Evolutionary conservation across 164 flowering plant genomes (phyloP), one percentile per base, ranked within the genome.

Genomic region (Akebia trifoliata): DNA sequence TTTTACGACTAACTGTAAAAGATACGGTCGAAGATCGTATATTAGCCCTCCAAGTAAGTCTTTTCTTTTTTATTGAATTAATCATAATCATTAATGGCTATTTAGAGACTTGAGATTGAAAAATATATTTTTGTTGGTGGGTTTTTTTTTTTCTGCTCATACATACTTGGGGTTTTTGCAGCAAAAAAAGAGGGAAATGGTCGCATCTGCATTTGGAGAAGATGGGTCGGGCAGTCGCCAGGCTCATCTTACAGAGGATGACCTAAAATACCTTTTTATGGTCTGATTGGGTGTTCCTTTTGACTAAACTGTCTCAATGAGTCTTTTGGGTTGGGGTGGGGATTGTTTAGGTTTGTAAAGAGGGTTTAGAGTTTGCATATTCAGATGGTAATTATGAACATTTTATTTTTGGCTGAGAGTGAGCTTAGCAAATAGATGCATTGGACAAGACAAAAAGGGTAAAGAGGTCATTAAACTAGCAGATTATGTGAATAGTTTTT

Each of bases 11-110:
- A 46, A 91, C 97, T 29, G 96, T 91, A 51, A 86, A 80, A 69
- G 90, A 88, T 67, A 91, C 97, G 20, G 97, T 91, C 51, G 97
- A 91, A 73, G 97, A 91, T 69, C 90, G 97, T 6, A 91, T 91
- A 58, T 76, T 91, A 71, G 92, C 94, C 32, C 86, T 91, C 34
- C 97, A 90, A 90, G 97, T 90, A 72, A 21, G 4, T 17, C 17
- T n/a, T 10, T 32, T 24, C 12, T 22, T 44, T 53, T 4, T 37
- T 7, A 12, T 63, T 44, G 26, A 12, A 20, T 18, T 24, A 15
- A 26, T 28, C 4, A 14, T 32, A 0, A 34, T 22, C 12, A 11
- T 5, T 15, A 2, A 2, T 6, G 20, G 7, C 2, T 14, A 10
- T 11, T 21, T 35, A n/a, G n/a, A n/a, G n/a, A n/a, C n/a, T n/a